A percentile compares a stretch with the other conserved stretches of the same genome.
Conservation (phyloP, 495 filamentous ascomycete genomes). For the Xylaria cubensis region DNA sequence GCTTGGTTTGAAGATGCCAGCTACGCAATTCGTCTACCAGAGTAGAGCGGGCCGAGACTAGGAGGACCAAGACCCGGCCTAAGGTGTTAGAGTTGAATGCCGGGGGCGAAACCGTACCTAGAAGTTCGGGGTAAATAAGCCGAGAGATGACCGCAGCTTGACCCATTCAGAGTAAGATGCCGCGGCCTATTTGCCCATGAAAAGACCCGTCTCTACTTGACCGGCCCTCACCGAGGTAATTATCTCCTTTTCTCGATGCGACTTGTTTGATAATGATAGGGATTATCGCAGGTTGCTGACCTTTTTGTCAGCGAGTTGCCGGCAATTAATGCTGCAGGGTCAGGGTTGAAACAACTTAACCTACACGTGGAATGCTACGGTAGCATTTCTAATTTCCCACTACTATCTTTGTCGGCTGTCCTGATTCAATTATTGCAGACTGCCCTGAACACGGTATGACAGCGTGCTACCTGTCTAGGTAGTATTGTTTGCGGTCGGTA, state of each 20-base stretch:
- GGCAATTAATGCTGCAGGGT: constrained; percentile 22
- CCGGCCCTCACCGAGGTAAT: constrained; percentile 4
- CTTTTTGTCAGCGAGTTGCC: constrained; percentile 15
- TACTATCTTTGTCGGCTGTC: constrained; percentile 3
- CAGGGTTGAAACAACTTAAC: constrained; percentile 16
- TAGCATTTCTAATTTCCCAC: constrained; percentile 23
- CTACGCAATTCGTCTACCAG: constrained; percentile 13
- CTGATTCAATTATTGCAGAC: not conserved
- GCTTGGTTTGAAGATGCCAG: constrained; percentile 1
- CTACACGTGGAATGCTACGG: constrained; percentile 9
- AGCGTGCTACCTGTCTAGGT: constrained; percentile 1
- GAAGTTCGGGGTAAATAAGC: constrained; percentile 20
- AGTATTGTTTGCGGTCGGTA: not conserved
- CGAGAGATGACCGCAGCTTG: constrained; percentile 16
- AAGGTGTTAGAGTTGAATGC: constrained; percentile 17
- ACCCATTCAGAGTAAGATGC: constrained; percentile 19
- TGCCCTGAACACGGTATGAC: constrained; percentile 1
- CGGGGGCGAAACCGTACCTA: constrained; percentile 21
- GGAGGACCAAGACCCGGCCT: constrained; percentile 13
- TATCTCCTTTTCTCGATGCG: constrained; percentile 2
- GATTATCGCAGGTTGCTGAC: constrained; percentile 4
- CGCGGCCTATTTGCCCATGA: constrained; percentile 2
- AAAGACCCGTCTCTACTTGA: not conserved
- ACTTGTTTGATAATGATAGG: constrained; percentile 5
- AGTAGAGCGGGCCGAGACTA: constrained; percentile 18